A percentile compares a stretch with the other conserved stretches of the same genome.
Conservation (phyloP, 352 stramenopile species). For the Globisporangium barbulae region DNA sequence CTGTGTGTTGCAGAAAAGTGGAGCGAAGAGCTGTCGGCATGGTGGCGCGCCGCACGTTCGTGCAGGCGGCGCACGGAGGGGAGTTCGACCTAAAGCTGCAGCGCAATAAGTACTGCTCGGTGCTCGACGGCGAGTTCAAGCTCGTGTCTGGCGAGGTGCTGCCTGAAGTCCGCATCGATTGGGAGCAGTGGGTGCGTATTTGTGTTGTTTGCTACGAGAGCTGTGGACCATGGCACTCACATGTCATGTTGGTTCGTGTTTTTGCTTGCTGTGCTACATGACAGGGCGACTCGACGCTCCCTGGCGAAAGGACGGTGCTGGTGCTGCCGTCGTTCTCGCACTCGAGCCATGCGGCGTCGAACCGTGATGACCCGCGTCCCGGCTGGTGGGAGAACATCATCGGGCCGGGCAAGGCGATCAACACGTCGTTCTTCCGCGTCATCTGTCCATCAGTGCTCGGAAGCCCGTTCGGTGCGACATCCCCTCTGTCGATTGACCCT, state of each 20-base stretch:
- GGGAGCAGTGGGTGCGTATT: constrained; percentile 69
- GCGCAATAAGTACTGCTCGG: constrained; percentile 73
- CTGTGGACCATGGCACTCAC: background rate
- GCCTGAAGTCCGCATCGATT: constrained; percentile 62
- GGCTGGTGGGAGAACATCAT: constrained; percentile 91
- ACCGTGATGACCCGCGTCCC: constrained; percentile 69
- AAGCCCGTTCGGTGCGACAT: constrained; percentile 84
- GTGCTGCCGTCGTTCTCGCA: constrained; percentile 88
- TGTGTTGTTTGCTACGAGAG: background rate
- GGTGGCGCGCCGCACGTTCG: constrained; percentile 32
- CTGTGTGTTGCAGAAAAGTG: constrained; percentile 5
- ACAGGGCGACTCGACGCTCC: constrained; percentile 62
- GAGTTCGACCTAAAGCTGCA: constrained; percentile 29
- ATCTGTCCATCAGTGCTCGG: constrained; percentile 83
- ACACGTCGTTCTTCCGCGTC: constrained; percentile 87
- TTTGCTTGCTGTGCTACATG: background rate
- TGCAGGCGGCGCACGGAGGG: constrained; percentile 27
- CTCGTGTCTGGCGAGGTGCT: constrained; percentile 53
- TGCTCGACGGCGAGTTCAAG: constrained; percentile 58
- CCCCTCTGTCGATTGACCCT: constrained; percentile 56
- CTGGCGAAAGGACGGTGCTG: constrained; percentile 71
- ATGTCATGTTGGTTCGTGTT: background rate
- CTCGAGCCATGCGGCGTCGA: constrained; percentile 78
- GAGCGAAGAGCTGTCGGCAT: background rate
- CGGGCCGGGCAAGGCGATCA: constrained; percentile 80